Evolutionary conservation across 805 yeast species (phyloP).

Genomic region (Wickerhamiella lipophila): DNA sequence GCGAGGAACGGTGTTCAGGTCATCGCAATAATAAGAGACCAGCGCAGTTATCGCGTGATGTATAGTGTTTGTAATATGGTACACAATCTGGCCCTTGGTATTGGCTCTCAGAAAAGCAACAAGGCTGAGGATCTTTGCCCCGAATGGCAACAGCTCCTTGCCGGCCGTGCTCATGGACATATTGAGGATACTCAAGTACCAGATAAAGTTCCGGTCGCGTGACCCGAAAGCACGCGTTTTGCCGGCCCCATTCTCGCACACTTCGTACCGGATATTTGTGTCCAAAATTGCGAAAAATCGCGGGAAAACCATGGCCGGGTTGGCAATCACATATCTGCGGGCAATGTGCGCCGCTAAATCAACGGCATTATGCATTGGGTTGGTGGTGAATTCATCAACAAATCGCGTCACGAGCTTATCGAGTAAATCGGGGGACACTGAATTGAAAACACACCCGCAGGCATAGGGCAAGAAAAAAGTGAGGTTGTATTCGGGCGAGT

Average conservation of each 20-base stretch:
- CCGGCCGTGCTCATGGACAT: constrained; percentile 62
- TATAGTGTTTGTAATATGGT: constrained; percentile 48
- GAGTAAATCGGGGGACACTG: constrained; percentile 25
- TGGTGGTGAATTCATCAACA: constrained; percentile 43
- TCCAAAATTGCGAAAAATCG: constrained; percentile 36
- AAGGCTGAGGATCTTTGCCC: constrained; percentile 37
- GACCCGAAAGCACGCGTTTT: constrained; percentile 49
- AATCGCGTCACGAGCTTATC: constrained; percentile 23
- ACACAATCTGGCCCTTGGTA: constrained; percentile 54
- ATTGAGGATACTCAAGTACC: constrained; percentile 57
- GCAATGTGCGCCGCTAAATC: constrained; percentile 60
- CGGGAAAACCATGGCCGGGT: constrained; percentile 38
- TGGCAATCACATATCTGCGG: constrained; percentile 57
- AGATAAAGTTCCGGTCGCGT: constrained; percentile 63
- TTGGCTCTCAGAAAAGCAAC: constrained; percentile 32
- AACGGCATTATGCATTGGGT: constrained; percentile 44
- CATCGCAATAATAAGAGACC: constrained; percentile 36
- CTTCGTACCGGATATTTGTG: constrained; percentile 48
- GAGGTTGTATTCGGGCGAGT: constrained; percentile 37
- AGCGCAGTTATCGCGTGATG: constrained; percentile 55
- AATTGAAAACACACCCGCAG: constrained; percentile 29
- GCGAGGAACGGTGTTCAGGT: constrained; percentile 16
- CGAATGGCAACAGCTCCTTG: constrained; percentile 33
- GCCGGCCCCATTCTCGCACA: constrained; percentile 73
- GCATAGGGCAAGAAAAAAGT: constrained; percentile 29